A percentile compares a stretch with the other conserved stretches of the same genome.
These are phyloP conservation scores for Cyclocybe cylindracea DNA, from an alignment of 768 basidiomycete genomes.

Conservation along the genomic window DNA sequence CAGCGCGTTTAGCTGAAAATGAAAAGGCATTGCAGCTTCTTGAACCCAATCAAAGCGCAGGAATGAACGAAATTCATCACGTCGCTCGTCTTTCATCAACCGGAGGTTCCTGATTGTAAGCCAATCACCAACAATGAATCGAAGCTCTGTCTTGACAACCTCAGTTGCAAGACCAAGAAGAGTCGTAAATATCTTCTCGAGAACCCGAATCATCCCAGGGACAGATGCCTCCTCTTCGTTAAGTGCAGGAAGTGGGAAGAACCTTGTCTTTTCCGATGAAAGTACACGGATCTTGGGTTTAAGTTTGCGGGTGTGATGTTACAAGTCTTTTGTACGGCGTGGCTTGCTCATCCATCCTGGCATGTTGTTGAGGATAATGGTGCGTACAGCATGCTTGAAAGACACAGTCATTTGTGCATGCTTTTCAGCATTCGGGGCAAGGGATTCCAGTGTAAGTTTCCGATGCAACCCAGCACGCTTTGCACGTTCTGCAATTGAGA, in stretches of 20 bases:
- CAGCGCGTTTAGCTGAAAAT: constrained; percentile 14
- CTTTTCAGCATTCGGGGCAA: neutral
- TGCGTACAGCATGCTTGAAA: constrained; percentile 9
- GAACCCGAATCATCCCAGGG: constrained; percentile 4
- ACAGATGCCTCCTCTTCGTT: constrained; percentile 14
- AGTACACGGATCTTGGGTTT: constrained; percentile 2
- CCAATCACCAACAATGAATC: constrained; percentile 11
- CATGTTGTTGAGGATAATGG: constrained; percentile 4
- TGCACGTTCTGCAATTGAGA: constrained; percentile 3
- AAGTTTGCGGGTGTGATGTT: neutral
- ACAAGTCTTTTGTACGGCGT: neutral
- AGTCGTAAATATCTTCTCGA: constrained; percentile 9
- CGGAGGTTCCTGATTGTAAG: constrained; percentile 10
- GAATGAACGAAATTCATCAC: constrained; percentile 1
- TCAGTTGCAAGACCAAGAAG: constrained; percentile 6
- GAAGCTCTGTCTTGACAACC: constrained; percentile 4
- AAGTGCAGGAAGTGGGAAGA: constrained; percentile 11
- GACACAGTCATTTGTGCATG: neutral
- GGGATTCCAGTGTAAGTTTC: constrained; percentile 2
- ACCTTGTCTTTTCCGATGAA: constrained; percentile 9
- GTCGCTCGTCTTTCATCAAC: constrained; percentile 7
- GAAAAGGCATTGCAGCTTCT: constrained; percentile 14
- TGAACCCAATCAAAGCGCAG: constrained; percentile 11
- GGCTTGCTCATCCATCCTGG: neutral
- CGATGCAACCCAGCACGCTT: neutral